Base-by-base conservation (phyloP, 345 rosid species). In the Lepidium didymum region DNA sequence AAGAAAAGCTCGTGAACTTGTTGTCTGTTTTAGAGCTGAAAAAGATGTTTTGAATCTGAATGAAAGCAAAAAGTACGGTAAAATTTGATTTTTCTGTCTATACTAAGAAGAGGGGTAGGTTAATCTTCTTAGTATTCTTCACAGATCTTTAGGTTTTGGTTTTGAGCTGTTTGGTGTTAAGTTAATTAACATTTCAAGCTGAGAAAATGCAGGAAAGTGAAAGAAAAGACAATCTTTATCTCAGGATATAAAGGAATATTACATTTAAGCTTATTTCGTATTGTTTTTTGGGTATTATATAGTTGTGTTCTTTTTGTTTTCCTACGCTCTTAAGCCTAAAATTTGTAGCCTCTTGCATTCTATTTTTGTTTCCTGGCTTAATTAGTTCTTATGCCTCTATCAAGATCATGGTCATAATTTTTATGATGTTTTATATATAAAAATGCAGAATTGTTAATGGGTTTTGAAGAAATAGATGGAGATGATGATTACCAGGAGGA, bases 401-500 rank as follows among this genome's bases (percentile, higher is more conserved):
- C 6, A 0, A 11, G 19, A 41, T 16, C 9, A 50, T 18, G 0
- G 10, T 55, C 10, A 18, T 43, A n/a, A 12, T 15, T 15, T 29
- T 33, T 41, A 42, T 40, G 35, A 49, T 10, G 11, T 47, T 49
- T 8, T 15, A 6, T 7, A 0, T 1, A 29, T 0, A 69, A 14
- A 16, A 15, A 35, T 84, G 86, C 92, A 88, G 97, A 93, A 42
- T 74, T 86, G 80, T 87, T 83, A 61, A 83, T 87, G 91, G 89
- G 86, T 54, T 87, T 90, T 73, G 97, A 93, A 79, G 98, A 90
- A 69, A 75, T 90, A 27, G 96, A 85, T 69, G 96, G 83, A 55
- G 98, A 88, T 77, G 94, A 85, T 83, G 96, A 90, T 81, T 76
- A 82, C 65, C 88, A 88, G 80, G 98, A 90, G 84, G 98, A 88